Evolutionary conservation across 139 green algal genomes (phyloP), one percentile per base, ranked within the genome.

Genomic region (Pseudopediastrum boryanum): DNA sequence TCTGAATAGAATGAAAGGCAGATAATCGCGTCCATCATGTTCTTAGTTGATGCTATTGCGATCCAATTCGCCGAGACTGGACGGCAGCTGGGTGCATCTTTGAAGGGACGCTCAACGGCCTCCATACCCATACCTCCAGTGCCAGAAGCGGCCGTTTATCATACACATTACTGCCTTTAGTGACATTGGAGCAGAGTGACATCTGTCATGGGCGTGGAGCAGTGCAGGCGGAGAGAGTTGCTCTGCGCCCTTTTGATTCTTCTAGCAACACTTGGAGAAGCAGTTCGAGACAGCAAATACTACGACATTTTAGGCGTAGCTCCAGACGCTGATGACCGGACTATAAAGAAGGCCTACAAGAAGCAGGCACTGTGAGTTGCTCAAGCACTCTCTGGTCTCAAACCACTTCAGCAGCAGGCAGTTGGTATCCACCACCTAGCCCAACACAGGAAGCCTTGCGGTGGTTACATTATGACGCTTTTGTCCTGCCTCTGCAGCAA

Each of bases 281-380:
- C 84, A 10, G 87, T 93, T 33, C 76, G 86, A 3, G 89, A 94
- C 21, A 90, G 54, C n/a, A 92, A 93, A 75, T 92, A 86, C 27
- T 97, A 97, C 70, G 84, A 92, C 21, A 41, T 87, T 0, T 82
- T 97, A 0, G 91, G 89, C 29, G 76, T 97, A 0, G 54, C 67
- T 0, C 48, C 74, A 0, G 90, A 95, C 38, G 92, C 93, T 0
- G 87, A 94, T n/a, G 92, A 97, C 5, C 48, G 72, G 3, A 89
- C 84, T 0, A 95, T 98, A 41, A 96, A 98, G 79, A 93, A 93
- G 43, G 93, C 90, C 0, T 98, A 98, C 86, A 90, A 70, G 31
- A 86, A 77, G 64, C 76, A 85, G 73, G 92, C 92, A 1, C 52
- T 95, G 85, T 92, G 66, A 87, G 84, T 84, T 25, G 36, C 42